Percentiles rank a stretch among this genome's conserved stretches.
phyloP scores from a whole-genome alignment of 1,284 basidiomycete species.

The Leccinum subatratum region DNA sequence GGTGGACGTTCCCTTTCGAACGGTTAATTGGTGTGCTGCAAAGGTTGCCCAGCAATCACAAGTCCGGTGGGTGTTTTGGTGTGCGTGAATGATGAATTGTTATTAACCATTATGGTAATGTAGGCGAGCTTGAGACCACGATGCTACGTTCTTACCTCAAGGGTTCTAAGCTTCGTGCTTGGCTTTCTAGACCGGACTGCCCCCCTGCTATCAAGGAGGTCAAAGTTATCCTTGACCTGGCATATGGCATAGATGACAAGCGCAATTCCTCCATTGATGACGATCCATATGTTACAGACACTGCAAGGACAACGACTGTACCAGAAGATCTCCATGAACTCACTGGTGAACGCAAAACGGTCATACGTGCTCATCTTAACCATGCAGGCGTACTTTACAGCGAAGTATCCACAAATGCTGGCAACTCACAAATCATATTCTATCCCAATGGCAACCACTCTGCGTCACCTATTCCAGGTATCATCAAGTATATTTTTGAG shows the following conservation, averaged over 20 bases:
- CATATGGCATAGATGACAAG: background rate
- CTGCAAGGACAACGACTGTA: background rate
- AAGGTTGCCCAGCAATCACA: background rate
- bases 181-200: background rate
- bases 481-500: background rate
- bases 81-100: background rate
- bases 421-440: background rate
- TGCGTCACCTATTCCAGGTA: background rate
- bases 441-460: background rate
- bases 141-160: background rate
- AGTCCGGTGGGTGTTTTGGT: background rate
- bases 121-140: background rate
- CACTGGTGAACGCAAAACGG: background rate
- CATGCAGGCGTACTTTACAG: background rate
- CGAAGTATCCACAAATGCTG: background rate
- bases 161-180: background rate
- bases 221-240: background rate
- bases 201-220: background rate
- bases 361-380: background rate
- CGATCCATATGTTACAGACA: background rate
- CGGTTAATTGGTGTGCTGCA: conserved; percentile 4
- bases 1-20: conserved; percentile 16
- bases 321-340: background rate
- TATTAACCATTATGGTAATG: background rate
- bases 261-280: background rate